These are phyloP conservation scores for Alternaria conjuncta DNA, from an alignment of 2,329 filamentous ascomycete species.

Conservation along the genomic window DNA sequence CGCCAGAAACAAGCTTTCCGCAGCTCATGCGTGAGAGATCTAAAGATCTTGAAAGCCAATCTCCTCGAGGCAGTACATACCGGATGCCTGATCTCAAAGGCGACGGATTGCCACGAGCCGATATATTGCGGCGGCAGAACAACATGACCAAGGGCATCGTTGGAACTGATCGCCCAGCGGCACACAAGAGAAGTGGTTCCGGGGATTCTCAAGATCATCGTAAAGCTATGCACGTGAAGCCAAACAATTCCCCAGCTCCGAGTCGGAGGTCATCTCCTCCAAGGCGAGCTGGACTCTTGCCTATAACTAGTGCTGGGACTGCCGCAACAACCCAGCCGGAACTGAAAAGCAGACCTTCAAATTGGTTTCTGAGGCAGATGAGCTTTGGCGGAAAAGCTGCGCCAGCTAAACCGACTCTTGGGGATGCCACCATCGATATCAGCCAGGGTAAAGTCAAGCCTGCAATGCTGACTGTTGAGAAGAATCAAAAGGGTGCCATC, in stretches of 20 bases:
- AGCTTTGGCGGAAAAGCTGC: conserved; percentile 46
- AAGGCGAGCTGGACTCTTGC: conserved; percentile 25
- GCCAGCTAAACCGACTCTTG: conserved; percentile 37
- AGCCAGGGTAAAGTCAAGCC: conserved; percentile 42
- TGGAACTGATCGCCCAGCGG: conserved; percentile 15
- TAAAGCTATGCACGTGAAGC: conserved; percentile 25
- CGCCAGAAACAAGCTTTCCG: conserved; percentile 31
- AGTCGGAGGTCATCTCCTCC: conserved; percentile 42
- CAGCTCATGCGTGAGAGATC: conserved; percentile 31
- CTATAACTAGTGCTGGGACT: conserved; percentile 9
- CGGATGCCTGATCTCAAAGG: conserved; percentile 16
- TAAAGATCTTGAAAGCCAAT: conserved; percentile 25
- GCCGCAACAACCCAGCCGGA: conserved; percentile 18
- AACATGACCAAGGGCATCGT: conserved; percentile 15
- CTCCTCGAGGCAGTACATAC: conserved; percentile 25
- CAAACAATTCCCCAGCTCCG: conserved; percentile 34
- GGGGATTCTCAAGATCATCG: conserved; percentile 32
- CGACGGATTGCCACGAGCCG: conserved; percentile 34
- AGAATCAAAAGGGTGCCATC: conserved; percentile 46
- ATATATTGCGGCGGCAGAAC: conserved; percentile 40
- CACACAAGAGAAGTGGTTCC: conserved; percentile 33
- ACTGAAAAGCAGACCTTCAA: conserved; percentile 29
- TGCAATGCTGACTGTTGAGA: conserved; percentile 42
- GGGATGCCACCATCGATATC: conserved; percentile 42
- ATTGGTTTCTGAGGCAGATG: conserved; percentile 49